Evolutionary conservation across 2,329 filamentous ascomycete species (phyloP), one percentile per base, ranked within the genome.

Genomic region (Colletotrichum cuscutae): DNA sequence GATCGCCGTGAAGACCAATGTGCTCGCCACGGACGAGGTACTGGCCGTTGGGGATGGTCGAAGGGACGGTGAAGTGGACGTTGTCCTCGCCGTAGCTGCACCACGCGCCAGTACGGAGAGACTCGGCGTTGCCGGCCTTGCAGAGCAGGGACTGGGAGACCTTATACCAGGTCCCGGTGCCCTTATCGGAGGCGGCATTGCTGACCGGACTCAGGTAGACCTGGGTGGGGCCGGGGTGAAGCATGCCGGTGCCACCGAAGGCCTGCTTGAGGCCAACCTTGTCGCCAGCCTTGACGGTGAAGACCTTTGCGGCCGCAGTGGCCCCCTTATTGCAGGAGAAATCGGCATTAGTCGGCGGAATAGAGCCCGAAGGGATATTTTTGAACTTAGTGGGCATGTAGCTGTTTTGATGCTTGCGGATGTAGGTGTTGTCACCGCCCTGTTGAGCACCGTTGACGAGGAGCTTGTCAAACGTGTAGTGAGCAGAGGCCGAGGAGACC

Each of bases 21-120:
- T 87, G 85, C 77, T 87, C 85, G 57, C 84, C 78, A 11, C 85
- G 79, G 22, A 86, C 76, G 9, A 87, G 78, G 76, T 87, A 86
- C 72, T 86, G 80, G 12, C 85, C 85, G 4, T 78, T 76, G 5
- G 85, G 84, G 1, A 80, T 79, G 52, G 78, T 79, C 32, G 76
- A 78, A 2, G 85, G 85, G 37, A 87, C 81, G 1, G 78, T 80
- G 56, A 82, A 82, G 65, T 68, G 66, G 32, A 79, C 60, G 22
- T 65, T 53, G 68, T 74, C 71, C 67, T 75, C 62, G 71, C 71
- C 66, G 65, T 73, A 77, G 57, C 75, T 67, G 73, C 76, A 76
- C 73, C 74, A 76, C 32, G 68, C 67, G 58, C 22, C 19, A 42
- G 42, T 49, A 30, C 65, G 70, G 8, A 73, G 62, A 53, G 68